phyloP scores from a whole-genome alignment of 352 stramenopile genomes.

The Phytophthora litchii region DNA sequence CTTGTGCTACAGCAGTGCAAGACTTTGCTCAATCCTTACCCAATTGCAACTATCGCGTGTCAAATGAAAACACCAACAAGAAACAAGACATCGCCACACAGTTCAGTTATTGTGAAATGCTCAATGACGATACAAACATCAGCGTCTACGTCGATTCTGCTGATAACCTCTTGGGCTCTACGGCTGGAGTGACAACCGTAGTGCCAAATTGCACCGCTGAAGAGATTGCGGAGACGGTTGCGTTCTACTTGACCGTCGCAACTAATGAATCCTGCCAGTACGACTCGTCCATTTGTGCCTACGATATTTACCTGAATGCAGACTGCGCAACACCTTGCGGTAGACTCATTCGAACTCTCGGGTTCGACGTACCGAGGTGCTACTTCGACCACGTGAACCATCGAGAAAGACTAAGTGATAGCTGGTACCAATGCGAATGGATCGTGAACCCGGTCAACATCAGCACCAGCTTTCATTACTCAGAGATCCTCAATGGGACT shows the following conservation, averaged over 20 bases:
- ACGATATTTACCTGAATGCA: slow-evolving; percentile 17
- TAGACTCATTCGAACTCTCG: slow-evolving; percentile 7
- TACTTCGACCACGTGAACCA: slow-evolving; percentile 18
- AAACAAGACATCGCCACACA: slow-evolving; percentile 26
- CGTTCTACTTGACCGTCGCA: slow-evolving; percentile 17
- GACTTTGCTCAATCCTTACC: slow-evolving; percentile 26
- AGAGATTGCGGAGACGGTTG: slow-evolving; percentile 12
- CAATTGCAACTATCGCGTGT: slow-evolving; percentile 36
- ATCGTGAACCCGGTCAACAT: slow-evolving; percentile 22
- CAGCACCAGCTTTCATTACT: slow-evolving; percentile 16
- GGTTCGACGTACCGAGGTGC: slow-evolving; percentile 10
- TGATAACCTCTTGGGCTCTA: slow-evolving; percentile 12
- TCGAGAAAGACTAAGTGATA: neutral
- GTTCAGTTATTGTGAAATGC: slow-evolving; percentile 19
- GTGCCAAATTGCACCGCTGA: slow-evolving; percentile 20
- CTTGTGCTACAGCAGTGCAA: slow-evolving; percentile 26
- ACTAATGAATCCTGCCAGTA: slow-evolving; percentile 16
- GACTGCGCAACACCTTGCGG: slow-evolving; percentile 11
- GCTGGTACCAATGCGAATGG: slow-evolving; percentile 18
- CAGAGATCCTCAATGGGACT: slow-evolving; percentile 10
- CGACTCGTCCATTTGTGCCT: slow-evolving; percentile 18
- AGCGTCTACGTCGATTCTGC: slow-evolving; percentile 17
- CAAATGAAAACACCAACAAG: slow-evolving; percentile 37
- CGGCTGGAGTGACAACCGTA: neutral
- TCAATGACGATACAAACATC: slow-evolving; percentile 16